These are phyloP conservation scores for Diddensiella transvaalensis DNA, from an alignment of 805 yeast genomes.

Conservation along the genomic window DNA sequence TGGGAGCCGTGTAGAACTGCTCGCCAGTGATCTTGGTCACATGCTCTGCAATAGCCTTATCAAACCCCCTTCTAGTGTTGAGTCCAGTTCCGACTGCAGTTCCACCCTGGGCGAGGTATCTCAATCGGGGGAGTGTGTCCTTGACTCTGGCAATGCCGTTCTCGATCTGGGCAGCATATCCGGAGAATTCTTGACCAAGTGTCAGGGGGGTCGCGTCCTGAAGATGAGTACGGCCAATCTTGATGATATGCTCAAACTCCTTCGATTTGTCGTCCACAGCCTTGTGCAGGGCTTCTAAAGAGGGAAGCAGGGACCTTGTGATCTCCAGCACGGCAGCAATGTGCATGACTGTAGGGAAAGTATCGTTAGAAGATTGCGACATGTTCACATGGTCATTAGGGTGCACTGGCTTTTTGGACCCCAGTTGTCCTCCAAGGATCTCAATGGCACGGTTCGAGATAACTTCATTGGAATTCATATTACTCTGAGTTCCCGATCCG, in stretches of 20 bases:
- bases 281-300: constrained; percentile 70
- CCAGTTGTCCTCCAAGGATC: constrained; percentile 84
- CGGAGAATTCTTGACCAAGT: constrained; percentile 96
- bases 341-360: constrained; percentile 99
- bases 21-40: constrained; percentile 85
- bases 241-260: constrained; percentile 86
- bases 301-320: constrained; percentile 70
- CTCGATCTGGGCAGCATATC: constrained; percentile 89
- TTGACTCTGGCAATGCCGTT: constrained; percentile 89
- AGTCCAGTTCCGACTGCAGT: constrained; percentile 99
- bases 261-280: constrained; percentile 73
- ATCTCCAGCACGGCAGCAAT: constrained; percentile 96
- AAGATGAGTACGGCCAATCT: constrained; percentile 97
- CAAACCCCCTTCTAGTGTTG: constrained; percentile 90
- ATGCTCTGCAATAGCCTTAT: constrained; percentile 78
- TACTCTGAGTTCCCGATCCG: constrained; percentile 97
- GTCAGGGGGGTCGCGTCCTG: constrained; percentile 99
- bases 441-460: constrained; percentile 98
- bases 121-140: constrained; percentile 67
- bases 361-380: constrained; percentile 98
- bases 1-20: constrained; percentile 91
- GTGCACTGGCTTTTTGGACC: constrained; percentile 92
- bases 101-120: constrained; percentile 96
- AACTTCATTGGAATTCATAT: constrained; percentile 99
- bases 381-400: constrained; percentile 98